Evolutionary conservation across 306 rosid genomes (phyloP).

Genomic region (Cajanus cajan): DNA sequence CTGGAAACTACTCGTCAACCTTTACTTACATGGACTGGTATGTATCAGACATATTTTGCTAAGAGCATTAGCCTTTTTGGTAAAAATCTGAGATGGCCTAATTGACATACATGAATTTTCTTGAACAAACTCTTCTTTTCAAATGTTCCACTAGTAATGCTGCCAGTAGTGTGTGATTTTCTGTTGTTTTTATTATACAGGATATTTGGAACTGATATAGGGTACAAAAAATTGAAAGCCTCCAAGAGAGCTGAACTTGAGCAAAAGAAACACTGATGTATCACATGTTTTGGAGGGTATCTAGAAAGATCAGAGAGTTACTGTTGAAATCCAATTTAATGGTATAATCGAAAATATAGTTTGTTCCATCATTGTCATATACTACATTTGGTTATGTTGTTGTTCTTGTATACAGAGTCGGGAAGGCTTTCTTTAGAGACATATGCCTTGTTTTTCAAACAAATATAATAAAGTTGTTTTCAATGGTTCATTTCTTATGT

Average conservation of each 20-base stretch:
- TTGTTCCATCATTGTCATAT: neutral
- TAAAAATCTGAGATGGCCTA: neutral
- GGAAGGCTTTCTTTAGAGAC: slow-evolving; percentile 26
- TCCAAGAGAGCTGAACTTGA: slow-evolving; percentile 47
- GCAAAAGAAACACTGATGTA: slow-evolving; percentile 34
- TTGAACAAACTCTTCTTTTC: neutral
- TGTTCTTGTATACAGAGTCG: slow-evolving; percentile 15
- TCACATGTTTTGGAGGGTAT: neutral
- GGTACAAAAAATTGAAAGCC: slow-evolving; percentile 76
- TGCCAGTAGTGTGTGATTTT: neutral
- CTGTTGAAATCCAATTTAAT: slow-evolving; percentile 18
- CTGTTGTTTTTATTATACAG: slow-evolving; percentile 25
- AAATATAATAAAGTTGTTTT: neutral
- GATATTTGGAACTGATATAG: slow-evolving; percentile 82
- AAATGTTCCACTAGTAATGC: neutral
- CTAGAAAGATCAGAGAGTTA: slow-evolving; percentile 9
- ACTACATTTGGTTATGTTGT: slow-evolving; percentile 3
- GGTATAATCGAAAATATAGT: slow-evolving; percentile 22
- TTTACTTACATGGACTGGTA: slow-evolving; percentile 93
- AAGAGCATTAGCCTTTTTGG: neutral
- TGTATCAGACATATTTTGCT: slow-evolving; percentile 22
- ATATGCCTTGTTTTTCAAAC: slow-evolving; percentile 13
- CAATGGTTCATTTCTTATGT: neutral
- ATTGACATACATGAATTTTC: neutral
- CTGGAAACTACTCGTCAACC: slow-evolving; percentile 96